phyloP scores from a whole-genome alignment of 768 basidiomycete genomes.

The Boletus huronensis region DNA sequence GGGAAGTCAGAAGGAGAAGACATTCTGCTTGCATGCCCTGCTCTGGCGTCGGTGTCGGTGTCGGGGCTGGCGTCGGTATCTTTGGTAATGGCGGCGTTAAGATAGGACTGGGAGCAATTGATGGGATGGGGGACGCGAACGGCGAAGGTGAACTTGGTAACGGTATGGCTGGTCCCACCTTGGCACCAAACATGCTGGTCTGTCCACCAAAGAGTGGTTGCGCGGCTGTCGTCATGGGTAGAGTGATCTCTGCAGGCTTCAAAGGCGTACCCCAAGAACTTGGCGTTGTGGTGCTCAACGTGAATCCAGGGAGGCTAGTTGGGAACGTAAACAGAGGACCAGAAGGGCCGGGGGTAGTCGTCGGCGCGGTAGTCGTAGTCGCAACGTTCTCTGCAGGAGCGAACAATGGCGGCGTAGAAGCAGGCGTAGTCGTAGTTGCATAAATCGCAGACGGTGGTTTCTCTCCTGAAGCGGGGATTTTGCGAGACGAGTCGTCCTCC shows the following conservation, averaged over 20 bases:
- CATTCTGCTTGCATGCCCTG: slow-evolving; percentile 72
- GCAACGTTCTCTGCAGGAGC: not conserved
- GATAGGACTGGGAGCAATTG: not conserved
- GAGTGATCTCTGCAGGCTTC: slow-evolving; percentile 3
- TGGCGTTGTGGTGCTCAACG: slow-evolving; percentile 3
- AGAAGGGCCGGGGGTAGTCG: slow-evolving; percentile 1
- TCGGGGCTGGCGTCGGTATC: not conserved
- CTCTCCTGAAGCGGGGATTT: slow-evolving; percentile 28
- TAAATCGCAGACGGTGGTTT: slow-evolving; percentile 10
- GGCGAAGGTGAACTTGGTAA: slow-evolving; percentile 2
- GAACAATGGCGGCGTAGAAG: not conserved
- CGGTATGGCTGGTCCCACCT: not conserved
- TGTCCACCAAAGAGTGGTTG: slow-evolving; percentile 13
- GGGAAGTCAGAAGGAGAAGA: slow-evolving; percentile 40
- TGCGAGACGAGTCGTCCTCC: slow-evolving; percentile 31
- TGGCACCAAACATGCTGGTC: slow-evolving; percentile 7
- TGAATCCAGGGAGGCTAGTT: slow-evolving; percentile 9
- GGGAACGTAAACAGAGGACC: slow-evolving; percentile 9
- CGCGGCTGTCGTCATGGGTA: not conserved
- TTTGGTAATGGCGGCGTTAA: slow-evolving; percentile 2
- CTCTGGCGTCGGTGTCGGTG: slow-evolving; percentile 33
- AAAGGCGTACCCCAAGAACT: slow-evolving; percentile 2
- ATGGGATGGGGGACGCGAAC: not conserved
- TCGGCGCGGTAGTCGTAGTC: slow-evolving; percentile 2
- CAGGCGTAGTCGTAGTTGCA: slow-evolving; percentile 2